Percentiles rank a stretch among this genome's conserved stretches.
These are phyloP conservation scores for Nemania sp. DNA, from an alignment of 2,329 filamentous ascomycete species.

Conservation along the genomic window DNA sequence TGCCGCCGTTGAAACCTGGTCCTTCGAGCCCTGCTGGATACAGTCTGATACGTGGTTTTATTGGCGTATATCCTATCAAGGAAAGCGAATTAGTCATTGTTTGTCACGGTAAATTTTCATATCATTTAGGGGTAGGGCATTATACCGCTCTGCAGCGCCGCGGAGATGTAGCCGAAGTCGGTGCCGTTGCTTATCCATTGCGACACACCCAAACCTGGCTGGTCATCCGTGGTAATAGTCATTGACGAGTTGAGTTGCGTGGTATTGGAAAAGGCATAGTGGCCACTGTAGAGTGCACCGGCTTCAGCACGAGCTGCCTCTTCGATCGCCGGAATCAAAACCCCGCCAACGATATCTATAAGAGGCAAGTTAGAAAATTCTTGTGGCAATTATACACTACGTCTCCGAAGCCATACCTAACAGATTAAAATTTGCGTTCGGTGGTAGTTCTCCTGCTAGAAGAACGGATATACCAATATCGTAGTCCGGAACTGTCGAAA, in stretches of 20 bases:
- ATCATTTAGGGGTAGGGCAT: too few species aligned
- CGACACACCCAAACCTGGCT: conserved; percentile 36
- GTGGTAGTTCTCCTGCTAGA: conserved; percentile 39
- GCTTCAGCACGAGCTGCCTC: conserved; percentile 37
- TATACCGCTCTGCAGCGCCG: conserved; percentile 30
- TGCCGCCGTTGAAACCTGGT: conserved; percentile 29
- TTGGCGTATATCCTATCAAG: conserved; percentile 26
- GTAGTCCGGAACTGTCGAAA: conserved; percentile 43
- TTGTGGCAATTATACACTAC: too few species aligned
- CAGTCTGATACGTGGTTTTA: conserved; percentile 37
- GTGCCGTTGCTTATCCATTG: conserved; percentile 41
- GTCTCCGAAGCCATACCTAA: conserved; percentile 33
- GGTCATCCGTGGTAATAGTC: conserved; percentile 36
- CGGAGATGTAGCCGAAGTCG: conserved; percentile 35
- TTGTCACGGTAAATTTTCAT: not conserved
- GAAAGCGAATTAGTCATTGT: not conserved
- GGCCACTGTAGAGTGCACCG: conserved; percentile 34
- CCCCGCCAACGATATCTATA: conserved; percentile 35
- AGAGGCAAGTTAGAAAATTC: too few species aligned
- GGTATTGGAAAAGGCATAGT: conserved; percentile 29
- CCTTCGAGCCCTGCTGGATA: conserved; percentile 40
- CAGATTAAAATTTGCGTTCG: conserved; percentile 37
- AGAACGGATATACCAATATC: conserved; percentile 47
- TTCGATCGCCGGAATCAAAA: conserved; percentile 38
- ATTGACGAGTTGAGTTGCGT: conserved; percentile 38